Evolutionary conservation across 2,329 filamentous ascomycete genomes (phyloP).

Genomic region (Mariannaea elegans): DNA sequence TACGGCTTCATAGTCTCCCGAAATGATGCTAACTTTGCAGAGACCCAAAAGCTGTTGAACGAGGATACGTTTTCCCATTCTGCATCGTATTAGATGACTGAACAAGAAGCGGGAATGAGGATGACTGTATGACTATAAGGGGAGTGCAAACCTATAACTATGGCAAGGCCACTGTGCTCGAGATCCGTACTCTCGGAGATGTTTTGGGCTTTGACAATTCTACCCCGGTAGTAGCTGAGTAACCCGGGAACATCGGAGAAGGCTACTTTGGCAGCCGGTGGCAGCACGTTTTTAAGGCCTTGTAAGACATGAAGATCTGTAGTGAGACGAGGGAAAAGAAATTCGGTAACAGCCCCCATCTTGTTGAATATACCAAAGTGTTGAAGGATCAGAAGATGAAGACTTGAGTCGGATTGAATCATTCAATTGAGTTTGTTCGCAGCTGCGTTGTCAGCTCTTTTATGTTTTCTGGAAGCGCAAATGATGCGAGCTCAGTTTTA

Average conservation of each 20-base stretch:
- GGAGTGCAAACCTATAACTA: neutral
- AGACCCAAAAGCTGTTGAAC: slow-evolving; percentile 1
- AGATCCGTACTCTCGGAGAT: neutral
- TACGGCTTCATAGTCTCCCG: neutral
- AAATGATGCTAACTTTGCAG: slow-evolving; percentile 4
- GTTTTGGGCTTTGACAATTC: neutral
- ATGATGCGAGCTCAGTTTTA: too few relatives aligned
- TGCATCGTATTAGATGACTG: neutral
- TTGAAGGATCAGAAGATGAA: too few relatives aligned
- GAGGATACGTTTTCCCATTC: slow-evolving; percentile 4
- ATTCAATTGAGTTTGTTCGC: neutral
- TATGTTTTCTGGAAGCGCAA: neutral
- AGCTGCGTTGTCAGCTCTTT: neutral
- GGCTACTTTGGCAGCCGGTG: neutral
- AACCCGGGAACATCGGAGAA: neutral
- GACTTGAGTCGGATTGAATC: neutral
- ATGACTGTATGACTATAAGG: too few relatives aligned
- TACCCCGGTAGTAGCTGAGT: neutral
- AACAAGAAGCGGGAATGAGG: too few relatives aligned
- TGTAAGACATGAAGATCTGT: neutral
- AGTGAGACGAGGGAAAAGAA: slow-evolving; percentile 8
- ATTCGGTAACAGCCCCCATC: slow-evolving; percentile 13
- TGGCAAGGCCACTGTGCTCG: neutral
- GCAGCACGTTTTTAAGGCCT: neutral
- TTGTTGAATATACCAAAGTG: neutral